Evolutionary conservation across 345 rosid species (phyloP), one percentile per base, ranked within the genome.

Genomic region (Crucihimalaya himalaica): DNA sequence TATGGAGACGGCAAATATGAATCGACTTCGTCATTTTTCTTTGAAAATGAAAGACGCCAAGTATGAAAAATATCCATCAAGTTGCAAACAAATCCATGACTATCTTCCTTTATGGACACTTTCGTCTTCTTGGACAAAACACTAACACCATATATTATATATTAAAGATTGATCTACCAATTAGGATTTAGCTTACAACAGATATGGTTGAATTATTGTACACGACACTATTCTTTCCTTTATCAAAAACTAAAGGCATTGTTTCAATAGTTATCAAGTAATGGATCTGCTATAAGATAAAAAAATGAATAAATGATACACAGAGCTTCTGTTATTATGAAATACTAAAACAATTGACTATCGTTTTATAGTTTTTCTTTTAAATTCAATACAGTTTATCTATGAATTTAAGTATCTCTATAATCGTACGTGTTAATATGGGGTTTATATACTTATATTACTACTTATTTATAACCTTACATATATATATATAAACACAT

Each of bases 41-140:
- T 70, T 76, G 45, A 63, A 70, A 70, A 63, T 10, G 66, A 70
- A 46, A 63, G 80, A 55, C 80, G 80, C 80, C 80, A 76, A 63
- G 19, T 46, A 47, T 47, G 75, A 76, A 76, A 68, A 62, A 55
- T 29, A 69, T 46, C 51, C 14, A 54, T 53, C 75, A 68, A 76
- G 58, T 68, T 75, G 74, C 58, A 62, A 62, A 32, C 51, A 53
- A 48, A 68, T 16, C 58, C 74, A 68, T 34, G 45, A 43, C 15
- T 67, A 39, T 48, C 54, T 39, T 67, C 27, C 67, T 66, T 46
- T 43, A 43, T 62, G 23, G 63, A 18, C 32, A 47, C 28, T 58
- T 66, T 39, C 27, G n/a, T 37, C 72, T 18, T 56, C 64, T 47
- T 34, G 28, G 19, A 66, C 46, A 21, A 66, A 53, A 54, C 52